phyloP scores from a whole-genome alignment of 805 yeast genomes.

The Cephaloascus albidus region DNA sequence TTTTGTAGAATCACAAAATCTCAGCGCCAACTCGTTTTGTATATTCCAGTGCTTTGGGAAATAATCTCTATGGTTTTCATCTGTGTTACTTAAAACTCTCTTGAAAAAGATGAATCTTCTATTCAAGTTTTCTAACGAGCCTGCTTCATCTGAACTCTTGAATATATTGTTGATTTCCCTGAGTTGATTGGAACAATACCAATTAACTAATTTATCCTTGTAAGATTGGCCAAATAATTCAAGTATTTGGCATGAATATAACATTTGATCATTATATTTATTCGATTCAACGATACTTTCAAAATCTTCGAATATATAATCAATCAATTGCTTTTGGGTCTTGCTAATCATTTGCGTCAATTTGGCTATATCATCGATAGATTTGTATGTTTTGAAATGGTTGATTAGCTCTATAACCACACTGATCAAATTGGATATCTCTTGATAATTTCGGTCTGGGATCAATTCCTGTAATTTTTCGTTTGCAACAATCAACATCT shows the following conservation, averaged over 20 bases:
- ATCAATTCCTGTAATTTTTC: slow-evolving; percentile 44
- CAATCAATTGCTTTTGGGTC: slow-evolving; percentile 52
- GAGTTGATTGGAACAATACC: slow-evolving; percentile 65
- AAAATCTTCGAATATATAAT: slow-evolving; percentile 67
- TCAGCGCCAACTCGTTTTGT: slow-evolving; percentile 45
- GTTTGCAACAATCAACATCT: slow-evolving; percentile 74
- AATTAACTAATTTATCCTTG: slow-evolving; percentile 49
- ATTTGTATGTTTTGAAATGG: slow-evolving; percentile 71
- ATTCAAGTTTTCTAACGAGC: slow-evolving; percentile 78
- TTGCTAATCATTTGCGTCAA: slow-evolving; percentile 51
- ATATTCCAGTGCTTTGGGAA: slow-evolving; percentile 76
- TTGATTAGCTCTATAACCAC: slow-evolving; percentile 67
- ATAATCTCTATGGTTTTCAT: slow-evolving; percentile 34
- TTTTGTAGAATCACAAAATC: slow-evolving; percentile 62
- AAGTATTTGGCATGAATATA: slow-evolving; percentile 64
- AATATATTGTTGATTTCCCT: slow-evolving; percentile 73
- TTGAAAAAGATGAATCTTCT: slow-evolving; percentile 78
- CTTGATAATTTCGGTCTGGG: slow-evolving; percentile 36
- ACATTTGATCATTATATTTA: slow-evolving; percentile 18
- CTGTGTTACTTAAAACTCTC: slow-evolving; percentile 53
- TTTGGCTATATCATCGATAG: slow-evolving; percentile 70
- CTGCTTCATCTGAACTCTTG: slow-evolving; percentile 82
- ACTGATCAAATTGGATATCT: slow-evolving; percentile 50
- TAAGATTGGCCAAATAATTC: slow-evolving; percentile 54
- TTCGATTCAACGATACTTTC: slow-evolving; percentile 21